These are phyloP conservation scores for Boletus subparvulus DNA, from an alignment of 768 basidiomycete species.

Conservation along the genomic window DNA sequence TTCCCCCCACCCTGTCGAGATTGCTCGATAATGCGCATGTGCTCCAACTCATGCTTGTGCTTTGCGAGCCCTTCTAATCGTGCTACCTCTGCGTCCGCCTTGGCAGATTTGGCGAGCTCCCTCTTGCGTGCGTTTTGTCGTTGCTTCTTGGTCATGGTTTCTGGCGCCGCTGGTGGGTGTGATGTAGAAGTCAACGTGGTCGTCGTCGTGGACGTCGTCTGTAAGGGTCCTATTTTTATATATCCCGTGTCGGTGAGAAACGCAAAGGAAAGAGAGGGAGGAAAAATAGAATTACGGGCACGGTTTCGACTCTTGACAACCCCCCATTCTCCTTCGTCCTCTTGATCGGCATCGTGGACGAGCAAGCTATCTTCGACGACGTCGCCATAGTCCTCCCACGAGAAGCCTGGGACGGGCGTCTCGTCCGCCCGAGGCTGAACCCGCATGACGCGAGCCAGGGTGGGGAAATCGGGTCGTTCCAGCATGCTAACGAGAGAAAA, in stretches of 20 bases:
- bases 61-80: conserved; percentile 50
- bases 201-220: conserved; percentile 9
- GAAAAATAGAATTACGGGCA: conserved; percentile 36
- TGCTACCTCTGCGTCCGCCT: conserved; percentile 52
- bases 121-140: conserved; percentile 62
- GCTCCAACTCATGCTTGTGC: conserved; percentile 63
- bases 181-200: conserved; percentile 11
- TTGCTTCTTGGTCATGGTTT: conserved; percentile 62
- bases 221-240: conserved; percentile 13
- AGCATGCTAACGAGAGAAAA: conserved; percentile 50
- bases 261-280: background rate
- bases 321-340: conserved; percentile 77
- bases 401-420: conserved; percentile 61
- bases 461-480: conserved; percentile 53
- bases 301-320: conserved; percentile 61
- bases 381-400: conserved; percentile 80
- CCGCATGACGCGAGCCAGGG: conserved; percentile 67
- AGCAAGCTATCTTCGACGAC: conserved; percentile 40
- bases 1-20: conserved; percentile 28
- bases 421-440: conserved; percentile 58
- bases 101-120: conserved; percentile 58
- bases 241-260: background rate
- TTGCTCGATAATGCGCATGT: conserved; percentile 48
- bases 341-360: conserved; percentile 62
- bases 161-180: conserved; percentile 36